Evolutionary conservation across 768 basidiomycete genomes (phyloP).

Genomic region (Epithele typhae): DNA sequence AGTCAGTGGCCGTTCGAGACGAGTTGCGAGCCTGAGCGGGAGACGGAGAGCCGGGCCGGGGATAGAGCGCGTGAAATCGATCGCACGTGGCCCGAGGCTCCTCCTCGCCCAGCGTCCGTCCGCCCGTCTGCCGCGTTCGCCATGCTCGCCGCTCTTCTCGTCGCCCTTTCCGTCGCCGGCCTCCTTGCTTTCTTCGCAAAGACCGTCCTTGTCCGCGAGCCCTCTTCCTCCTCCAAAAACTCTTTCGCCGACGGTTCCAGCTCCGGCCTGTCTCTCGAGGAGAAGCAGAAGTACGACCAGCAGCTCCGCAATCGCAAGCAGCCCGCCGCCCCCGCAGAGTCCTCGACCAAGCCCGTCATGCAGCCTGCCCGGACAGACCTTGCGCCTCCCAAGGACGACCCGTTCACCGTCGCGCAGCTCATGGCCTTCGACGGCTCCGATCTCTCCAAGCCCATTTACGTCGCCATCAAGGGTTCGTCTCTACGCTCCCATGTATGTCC

Average conservation of each 20-base stretch:
- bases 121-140: neutral
- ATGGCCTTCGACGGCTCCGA: constrained; percentile 68
- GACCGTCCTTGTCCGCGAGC: constrained; percentile 7
- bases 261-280: constrained; percentile 5
- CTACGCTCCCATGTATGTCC: neutral
- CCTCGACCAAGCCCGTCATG: constrained; percentile 62
- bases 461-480: constrained; percentile 82
- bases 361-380: constrained; percentile 59
- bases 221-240: constrained; percentile 1
- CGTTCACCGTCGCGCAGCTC: constrained; percentile 67
- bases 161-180: constrained; percentile 27
- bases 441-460: constrained; percentile 68
- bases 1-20: too few relatives aligned
- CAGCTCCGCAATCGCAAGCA: constrained; percentile 18
- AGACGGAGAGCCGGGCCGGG: neutral
- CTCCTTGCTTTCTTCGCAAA: constrained; percentile 23
- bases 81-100: neutral
- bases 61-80: neutral
- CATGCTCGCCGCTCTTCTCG: constrained; percentile 24
- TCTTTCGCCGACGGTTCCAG: constrained; percentile 7
- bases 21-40: neutral
- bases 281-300: constrained; percentile 14
- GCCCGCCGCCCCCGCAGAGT: constrained; percentile 10
- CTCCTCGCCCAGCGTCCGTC: too few relatives aligned
- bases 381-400: constrained; percentile 70